phyloP scores from a whole-genome alignment of 495 filamentous ascomycete genomes.

The Daldinia bambusicola region DNA sequence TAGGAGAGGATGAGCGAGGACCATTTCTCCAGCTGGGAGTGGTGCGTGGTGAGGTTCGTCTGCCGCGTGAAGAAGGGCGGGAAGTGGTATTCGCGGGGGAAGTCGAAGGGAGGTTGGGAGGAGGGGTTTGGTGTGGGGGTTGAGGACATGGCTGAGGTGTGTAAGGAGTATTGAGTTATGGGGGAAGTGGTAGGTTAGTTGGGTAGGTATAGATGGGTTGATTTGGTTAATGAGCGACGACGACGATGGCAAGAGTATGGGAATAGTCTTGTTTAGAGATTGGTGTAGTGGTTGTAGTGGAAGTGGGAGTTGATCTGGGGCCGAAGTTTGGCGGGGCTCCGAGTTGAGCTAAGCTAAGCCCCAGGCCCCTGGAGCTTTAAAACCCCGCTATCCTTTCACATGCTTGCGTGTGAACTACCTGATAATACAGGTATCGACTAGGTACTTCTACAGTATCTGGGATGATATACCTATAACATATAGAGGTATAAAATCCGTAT shows the following conservation, averaged over 20 bases:
- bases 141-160: constrained; percentile 4
- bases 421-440: neutral
- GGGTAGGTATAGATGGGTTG: too few species aligned
- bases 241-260: neutral
- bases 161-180: neutral
- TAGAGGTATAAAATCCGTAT: neutral
- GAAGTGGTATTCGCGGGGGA: constrained; percentile 68
- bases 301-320: constrained; percentile 1
- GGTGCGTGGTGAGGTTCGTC: constrained; percentile 77
- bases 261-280: neutral
- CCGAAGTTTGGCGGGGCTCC: constrained; percentile 13
- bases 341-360: constrained; percentile 3
- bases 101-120: constrained; percentile 48
- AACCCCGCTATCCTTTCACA: neutral
- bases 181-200: too few species aligned
- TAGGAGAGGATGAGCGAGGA: constrained; percentile 84
- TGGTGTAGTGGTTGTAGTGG: neutral
- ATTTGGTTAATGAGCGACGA: neutral
- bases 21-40: constrained; percentile 85
- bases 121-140: constrained; percentile 16
- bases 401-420: neutral
- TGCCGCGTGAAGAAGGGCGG: constrained; percentile 84
- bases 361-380: neutral
- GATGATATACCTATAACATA: neutral
- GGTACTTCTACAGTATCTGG: neutral